Conservation (phyloP, 495 filamentous ascomycete genomes). For the Hypoxylon perforatum region DNA sequence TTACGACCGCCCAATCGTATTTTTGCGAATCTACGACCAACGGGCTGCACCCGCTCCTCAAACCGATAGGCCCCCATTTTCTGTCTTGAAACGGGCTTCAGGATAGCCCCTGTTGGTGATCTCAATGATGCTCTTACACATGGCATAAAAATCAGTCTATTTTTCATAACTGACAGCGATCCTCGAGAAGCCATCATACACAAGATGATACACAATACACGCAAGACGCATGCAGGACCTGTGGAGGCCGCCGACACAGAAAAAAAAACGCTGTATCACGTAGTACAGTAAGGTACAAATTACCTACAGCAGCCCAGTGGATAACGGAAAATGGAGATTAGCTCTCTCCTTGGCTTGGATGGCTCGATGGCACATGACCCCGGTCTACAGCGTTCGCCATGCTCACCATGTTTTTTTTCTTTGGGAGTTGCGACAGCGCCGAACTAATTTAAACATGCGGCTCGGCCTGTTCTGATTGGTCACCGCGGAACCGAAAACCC, state of each 20-base stretch:
- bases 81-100: conserved; percentile 29
- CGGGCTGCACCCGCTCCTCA: conserved; percentile 13
- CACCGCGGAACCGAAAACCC: conserved; percentile 14
- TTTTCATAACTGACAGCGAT: not conserved
- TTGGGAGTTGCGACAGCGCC: conserved; percentile 21
- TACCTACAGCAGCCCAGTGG: conserved; percentile 15
- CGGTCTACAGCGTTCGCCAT: conserved; percentile 19
- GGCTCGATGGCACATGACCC: conserved; percentile 27
- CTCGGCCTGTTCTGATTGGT: conserved; percentile 39
- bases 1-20: conserved; percentile 2
- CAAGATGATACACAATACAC: not conserved
- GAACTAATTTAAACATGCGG: conserved; percentile 38
- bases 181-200: not conserved
- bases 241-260: conserved; percentile 38
- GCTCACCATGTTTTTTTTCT: conserved; percentile 1
- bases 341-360: conserved; percentile 16
- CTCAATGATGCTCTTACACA: not conserved
- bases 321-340: conserved; percentile 7
- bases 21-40: conserved; percentile 16
- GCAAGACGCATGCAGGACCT: conserved; percentile 15
- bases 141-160: not conserved
- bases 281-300: conserved; percentile 25
- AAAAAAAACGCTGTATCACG: conserved; percentile 4
- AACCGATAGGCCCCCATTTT: conserved; percentile 8
- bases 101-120: conserved; percentile 19